Evolutionary conservation across 2,329 filamentous ascomycete genomes (phyloP).

Genomic region (Paecilomyces niveus): DNA sequence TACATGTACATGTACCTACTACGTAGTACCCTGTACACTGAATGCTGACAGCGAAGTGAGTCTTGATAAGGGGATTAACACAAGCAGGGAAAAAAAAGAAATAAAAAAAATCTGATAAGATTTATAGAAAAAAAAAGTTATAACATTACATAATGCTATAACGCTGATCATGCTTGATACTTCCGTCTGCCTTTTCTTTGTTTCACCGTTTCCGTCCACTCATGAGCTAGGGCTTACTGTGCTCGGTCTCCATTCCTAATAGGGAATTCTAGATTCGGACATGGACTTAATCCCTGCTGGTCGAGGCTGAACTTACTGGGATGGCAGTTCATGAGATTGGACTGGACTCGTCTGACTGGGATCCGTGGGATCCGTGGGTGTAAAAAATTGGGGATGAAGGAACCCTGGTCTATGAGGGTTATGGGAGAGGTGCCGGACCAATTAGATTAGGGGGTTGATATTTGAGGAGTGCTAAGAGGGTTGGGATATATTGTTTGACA

Average conservation of each 20-base stretch:
- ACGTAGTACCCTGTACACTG: no score
- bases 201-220: no score
- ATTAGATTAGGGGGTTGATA: not conserved
- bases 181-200: no score
- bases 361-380: not conserved
- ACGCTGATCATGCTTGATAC: no score
- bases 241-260: not conserved
- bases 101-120: no score
- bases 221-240: not conserved
- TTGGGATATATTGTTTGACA: not conserved
- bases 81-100: no score
- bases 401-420: not conserved
- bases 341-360: not conserved
- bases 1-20: no score
- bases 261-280: not conserved
- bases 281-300: not conserved
- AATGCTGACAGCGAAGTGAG: no score
- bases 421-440: not conserved
- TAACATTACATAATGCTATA: no score
- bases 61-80: no score
- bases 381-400: not conserved
- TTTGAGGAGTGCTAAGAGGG: not conserved
- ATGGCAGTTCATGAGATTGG: not conserved
- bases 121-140: no score
- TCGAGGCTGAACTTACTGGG: not conserved